Evolutionary conservation across 805 yeast genomes (phyloP).

Genomic region (Hemisphaericaspora nanyangensis): DNA sequence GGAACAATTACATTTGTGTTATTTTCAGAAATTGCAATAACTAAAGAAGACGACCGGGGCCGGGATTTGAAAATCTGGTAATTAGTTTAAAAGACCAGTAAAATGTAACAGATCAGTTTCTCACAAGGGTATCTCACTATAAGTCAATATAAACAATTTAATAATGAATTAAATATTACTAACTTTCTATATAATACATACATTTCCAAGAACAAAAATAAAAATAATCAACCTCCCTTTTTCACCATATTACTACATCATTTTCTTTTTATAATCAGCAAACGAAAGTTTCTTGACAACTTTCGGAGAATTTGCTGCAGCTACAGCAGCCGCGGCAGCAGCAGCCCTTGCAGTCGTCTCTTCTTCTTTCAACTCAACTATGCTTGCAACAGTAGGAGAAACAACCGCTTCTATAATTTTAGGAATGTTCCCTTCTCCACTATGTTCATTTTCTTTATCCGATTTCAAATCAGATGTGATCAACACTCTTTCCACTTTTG

Average conservation of each 20-base stretch:
- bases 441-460: not conserved
- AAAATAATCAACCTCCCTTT: no score
- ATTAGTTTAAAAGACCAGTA: no score
- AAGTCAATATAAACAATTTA: no score
- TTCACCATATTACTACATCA: slow-evolving; percentile 17
- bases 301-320: slow-evolving; percentile 5
- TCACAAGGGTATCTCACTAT: no score
- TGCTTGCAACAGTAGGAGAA: not conserved
- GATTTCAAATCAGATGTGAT: not conserved
- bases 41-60: no score
- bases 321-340: slow-evolving; percentile 6
- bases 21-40: no score
- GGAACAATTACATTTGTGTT: no score
- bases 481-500: slow-evolving; percentile 5
- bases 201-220: no score
- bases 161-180: no score
- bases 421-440: not conserved
- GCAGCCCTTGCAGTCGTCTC: slow-evolving; percentile 4
- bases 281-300: slow-evolving; percentile 53
- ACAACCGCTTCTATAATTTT: slow-evolving; percentile 1
- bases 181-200: no score
- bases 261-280: slow-evolving; percentile 69
- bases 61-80: no score
- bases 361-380: not conserved
- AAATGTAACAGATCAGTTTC: no score